These are phyloP conservation scores for Karstenula rhodostoma DNA, from an alignment of 2,329 filamentous ascomycete species.

Conservation along the genomic window DNA sequence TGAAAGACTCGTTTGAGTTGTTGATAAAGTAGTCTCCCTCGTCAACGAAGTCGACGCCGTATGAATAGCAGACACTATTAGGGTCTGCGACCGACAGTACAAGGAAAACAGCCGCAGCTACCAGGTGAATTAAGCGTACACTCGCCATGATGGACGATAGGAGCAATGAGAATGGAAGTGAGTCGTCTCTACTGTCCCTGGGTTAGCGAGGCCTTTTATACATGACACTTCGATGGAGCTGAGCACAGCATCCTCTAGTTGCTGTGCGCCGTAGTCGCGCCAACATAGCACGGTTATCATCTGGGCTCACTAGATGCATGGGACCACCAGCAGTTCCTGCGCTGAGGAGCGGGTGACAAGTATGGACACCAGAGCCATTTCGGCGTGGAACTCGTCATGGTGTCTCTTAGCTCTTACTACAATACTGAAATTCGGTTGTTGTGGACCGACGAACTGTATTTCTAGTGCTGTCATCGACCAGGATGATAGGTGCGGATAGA, in stretches of 20 bases:
- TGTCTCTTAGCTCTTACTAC: neutral
- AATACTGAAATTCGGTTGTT: neutral
- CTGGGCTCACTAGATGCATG: neutral
- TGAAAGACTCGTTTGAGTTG: constrained; percentile 52
- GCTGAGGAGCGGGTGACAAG: neutral
- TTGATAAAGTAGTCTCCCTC: constrained; percentile 58
- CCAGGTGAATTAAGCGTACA: constrained; percentile 34
- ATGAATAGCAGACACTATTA: constrained; percentile 45
- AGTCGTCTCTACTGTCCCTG: neutral
- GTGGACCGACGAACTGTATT: neutral
- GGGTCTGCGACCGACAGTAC: constrained; percentile 33
- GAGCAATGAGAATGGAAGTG: constrained; percentile 9
- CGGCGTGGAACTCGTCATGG: neutral
- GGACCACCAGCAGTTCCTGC: neutral
- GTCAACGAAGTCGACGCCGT: constrained; percentile 54
- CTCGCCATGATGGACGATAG: constrained; percentile 30
- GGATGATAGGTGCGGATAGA: neutral
- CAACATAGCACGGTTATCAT: neutral
- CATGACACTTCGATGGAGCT: neutral
- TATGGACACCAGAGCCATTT: neutral
- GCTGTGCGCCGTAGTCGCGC: neutral
- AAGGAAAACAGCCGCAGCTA: constrained; percentile 34
- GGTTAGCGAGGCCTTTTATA: constrained; percentile 22
- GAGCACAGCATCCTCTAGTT: neutral
- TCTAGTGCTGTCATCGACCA: constrained; percentile 2